These are phyloP conservation scores for Capronia coronata DNA, from an alignment of 2,329 filamentous ascomycete species.

Conservation along the genomic window DNA sequence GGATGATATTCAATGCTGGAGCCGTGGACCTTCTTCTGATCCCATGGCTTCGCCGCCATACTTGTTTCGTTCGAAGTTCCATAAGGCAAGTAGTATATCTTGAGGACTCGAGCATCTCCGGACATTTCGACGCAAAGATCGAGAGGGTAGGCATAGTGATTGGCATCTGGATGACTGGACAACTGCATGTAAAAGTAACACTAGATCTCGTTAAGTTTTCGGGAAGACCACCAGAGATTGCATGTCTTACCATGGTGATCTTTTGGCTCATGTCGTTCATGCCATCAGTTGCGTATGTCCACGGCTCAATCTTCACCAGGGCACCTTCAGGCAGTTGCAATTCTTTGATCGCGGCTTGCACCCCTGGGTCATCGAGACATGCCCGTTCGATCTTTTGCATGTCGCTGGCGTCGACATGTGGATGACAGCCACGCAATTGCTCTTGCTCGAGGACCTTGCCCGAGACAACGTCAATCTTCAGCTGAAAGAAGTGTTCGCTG, in stretches of 20 bases:
- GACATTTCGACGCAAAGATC: slow-evolving; percentile 50
- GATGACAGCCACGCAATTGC: slow-evolving; percentile 40
- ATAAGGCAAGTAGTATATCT: slow-evolving; percentile 46
- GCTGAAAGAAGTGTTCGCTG: slow-evolving; percentile 34
- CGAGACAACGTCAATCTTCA: slow-evolving; percentile 30
- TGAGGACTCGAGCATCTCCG: slow-evolving; percentile 45
- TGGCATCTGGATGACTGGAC: slow-evolving; percentile 42
- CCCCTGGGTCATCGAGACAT: slow-evolving; percentile 40
- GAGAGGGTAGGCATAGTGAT: slow-evolving; percentile 54
- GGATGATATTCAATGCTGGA: slow-evolving; percentile 35
- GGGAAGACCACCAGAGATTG: not conserved
- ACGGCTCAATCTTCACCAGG: slow-evolving; percentile 47
- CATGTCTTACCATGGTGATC: slow-evolving; percentile 42
- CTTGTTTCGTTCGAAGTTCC: slow-evolving; percentile 38
- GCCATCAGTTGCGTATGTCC: slow-evolving; percentile 52
- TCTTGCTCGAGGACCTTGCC: slow-evolving; percentile 29
- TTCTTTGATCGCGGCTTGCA: slow-evolving; percentile 41
- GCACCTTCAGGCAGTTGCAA: slow-evolving; percentile 43
- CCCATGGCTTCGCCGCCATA: slow-evolving; percentile 35
- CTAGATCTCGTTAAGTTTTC: slow-evolving; percentile 19
- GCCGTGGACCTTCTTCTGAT: slow-evolving; percentile 39
- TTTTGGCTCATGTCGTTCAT: slow-evolving; percentile 46
- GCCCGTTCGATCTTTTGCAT: slow-evolving; percentile 46
- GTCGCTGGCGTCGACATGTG: slow-evolving; percentile 44
- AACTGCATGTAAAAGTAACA: slow-evolving; percentile 40